Conservation (phyloP, 306 rosid genomes). For the Herpetospermum pedunculosum region DNA sequence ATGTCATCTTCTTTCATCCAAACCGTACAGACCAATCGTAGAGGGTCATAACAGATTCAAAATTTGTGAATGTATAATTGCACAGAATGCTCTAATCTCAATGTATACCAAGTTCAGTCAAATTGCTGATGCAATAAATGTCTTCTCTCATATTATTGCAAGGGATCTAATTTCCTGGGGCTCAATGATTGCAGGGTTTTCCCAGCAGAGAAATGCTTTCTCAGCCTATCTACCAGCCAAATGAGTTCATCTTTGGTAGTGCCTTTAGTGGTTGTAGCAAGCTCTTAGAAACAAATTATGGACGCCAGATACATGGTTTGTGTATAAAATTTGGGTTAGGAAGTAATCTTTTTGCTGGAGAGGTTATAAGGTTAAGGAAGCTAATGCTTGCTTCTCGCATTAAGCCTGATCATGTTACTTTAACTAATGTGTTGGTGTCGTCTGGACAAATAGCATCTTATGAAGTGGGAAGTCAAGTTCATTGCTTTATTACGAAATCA, state of each 20-base stretch:
- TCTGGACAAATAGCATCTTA: slow-evolving; percentile 54
- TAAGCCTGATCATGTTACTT: slow-evolving; percentile 46
- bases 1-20: no score
- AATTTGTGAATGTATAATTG: no score
- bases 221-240: slow-evolving; percentile 41
- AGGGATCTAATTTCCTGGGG: slow-evolving; percentile 79
- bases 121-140: slow-evolving; percentile 34
- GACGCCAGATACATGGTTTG: slow-evolving; percentile 57
- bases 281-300: slow-evolving; percentile 47
- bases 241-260: slow-evolving; percentile 59
- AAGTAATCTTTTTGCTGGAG: slow-evolving; percentile 42
- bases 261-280: slow-evolving; percentile 56
- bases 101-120: slow-evolving; percentile 53
- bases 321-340: slow-evolving; percentile 55
- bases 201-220: slow-evolving; percentile 56
- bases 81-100: slow-evolving; percentile 71
- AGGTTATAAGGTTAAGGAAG: slow-evolving; percentile 38
- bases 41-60: no score
- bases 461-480: slow-evolving; percentile 57
- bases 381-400: slow-evolving; percentile 38
- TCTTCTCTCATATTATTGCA: slow-evolving; percentile 31
- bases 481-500: slow-evolving; percentile 44
- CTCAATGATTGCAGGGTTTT: slow-evolving; percentile 59
- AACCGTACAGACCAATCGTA: no score
- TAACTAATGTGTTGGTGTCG: slow-evolving; percentile 43